Percentiles rank a stretch among this genome's conserved stretches.
These are phyloP conservation scores for Exophiala sp. DNA, from an alignment of 2,329 filamentous ascomycete genomes.

Conservation along the genomic window DNA sequence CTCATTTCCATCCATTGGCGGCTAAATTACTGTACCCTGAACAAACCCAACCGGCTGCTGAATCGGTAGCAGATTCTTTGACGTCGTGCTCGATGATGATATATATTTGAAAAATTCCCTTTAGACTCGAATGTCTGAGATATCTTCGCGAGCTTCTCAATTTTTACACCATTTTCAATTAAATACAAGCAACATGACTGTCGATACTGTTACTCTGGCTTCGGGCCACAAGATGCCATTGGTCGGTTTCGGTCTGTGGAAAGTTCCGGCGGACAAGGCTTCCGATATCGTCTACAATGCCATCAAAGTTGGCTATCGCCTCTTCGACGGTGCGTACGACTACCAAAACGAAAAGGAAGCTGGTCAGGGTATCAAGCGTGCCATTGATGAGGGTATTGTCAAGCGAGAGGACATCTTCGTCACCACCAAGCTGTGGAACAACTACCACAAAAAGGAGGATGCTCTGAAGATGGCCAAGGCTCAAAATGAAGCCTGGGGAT, in stretches of 20 bases:
- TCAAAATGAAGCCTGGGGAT: slow-evolving; percentile 75
- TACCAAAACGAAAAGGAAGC: slow-evolving; percentile 80
- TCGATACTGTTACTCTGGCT: slow-evolving; percentile 17
- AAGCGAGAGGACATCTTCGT: slow-evolving; percentile 87
- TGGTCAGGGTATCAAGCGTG: slow-evolving; percentile 71
- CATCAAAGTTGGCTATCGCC: slow-evolving; percentile 59
- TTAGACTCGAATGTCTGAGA: neutral
- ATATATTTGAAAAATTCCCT: neutral
- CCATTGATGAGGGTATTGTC: slow-evolving; percentile 76
- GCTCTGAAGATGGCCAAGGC: slow-evolving; percentile 72
- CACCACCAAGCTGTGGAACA: slow-evolving; percentile 90
- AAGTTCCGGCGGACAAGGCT: slow-evolving; percentile 69
- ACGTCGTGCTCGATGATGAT: neutral
- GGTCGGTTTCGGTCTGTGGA: slow-evolving; percentile 63
- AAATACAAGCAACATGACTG: neutral
- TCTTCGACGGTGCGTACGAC: slow-evolving; percentile 62
- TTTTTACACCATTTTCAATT: neutral
- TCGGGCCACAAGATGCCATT: slow-evolving; percentile 39
- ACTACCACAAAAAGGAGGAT: slow-evolving; percentile 76
- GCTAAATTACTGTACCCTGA: neutral
- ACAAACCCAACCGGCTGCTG: neutral
- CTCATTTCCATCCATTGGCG: neutral
- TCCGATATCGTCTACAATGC: slow-evolving; percentile 75
- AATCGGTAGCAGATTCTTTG: neutral
- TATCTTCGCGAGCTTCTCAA: neutral